Evolutionary conservation across 2,329 filamentous ascomycete genomes (phyloP), one percentile per base, ranked within the genome.

Genomic region (Venturia pyrina): DNA sequence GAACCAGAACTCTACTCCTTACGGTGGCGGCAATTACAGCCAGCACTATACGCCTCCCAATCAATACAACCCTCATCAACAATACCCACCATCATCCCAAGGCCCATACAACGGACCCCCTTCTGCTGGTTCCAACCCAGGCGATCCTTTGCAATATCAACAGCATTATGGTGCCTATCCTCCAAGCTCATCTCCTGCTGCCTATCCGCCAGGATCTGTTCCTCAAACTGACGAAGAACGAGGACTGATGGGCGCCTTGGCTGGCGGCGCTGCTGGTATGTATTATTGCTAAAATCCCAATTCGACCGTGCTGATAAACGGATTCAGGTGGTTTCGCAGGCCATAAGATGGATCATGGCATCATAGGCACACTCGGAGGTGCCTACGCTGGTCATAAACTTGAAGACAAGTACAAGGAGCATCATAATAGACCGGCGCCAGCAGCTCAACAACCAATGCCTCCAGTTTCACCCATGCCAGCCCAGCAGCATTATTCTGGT

Each of bases 351-450:
- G 37, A 66, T 53, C 64, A 66, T 32, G 64, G 64, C n/a, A 10
- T 66, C 3, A 43, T 66, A 50, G 64, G 64, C 15, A 53, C 64
- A 8, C 17, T 66, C 7, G 64, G 64, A 19, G 64, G 64, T 15
- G 64, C 64, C 17, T 66, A 66, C 41, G 64, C 61, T 11, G 65
- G 60, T 44, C 65, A 66, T 34, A 64, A 66, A 32, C 65, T 64
- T 15, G 65, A 66, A 46, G 60, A 63, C n/a, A 41, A 44, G 53
- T 66, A 56, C 61, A 63, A 66, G 34, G 61, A 66, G 8, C 65
- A 63, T 32, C 41, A 56, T 19, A 59, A 24, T n/a, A 40, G 41
- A n/a, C 53, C 53, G 10, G 21, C 28, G n/a, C 63, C 50, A 40
- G 19, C 63, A 44, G 8, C 50, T 3, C 48, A 48, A 19, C 63